Evolutionary conservation across 1,284 basidiomycete species (phyloP), one percentile per base, ranked within the genome.

Genomic region (Fomitopsis schrenkii): DNA sequence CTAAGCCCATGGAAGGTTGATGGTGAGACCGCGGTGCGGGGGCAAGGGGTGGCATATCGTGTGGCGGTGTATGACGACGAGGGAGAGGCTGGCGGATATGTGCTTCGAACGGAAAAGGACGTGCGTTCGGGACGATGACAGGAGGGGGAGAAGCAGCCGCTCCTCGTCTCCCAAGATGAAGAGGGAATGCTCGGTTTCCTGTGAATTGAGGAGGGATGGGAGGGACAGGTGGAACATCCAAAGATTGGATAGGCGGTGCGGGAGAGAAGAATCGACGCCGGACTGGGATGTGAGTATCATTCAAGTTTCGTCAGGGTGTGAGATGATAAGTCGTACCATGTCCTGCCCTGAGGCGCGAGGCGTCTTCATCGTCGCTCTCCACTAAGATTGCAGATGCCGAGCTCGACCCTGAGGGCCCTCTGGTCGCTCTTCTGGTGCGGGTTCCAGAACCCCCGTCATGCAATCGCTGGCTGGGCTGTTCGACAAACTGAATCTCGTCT

Each of bases 1-100:
- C 89, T 33, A 91, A 73, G 30, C 85, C 85, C 77, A 90, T 82
- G 3, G 75, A 63, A 28, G 86, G 86, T 12, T 78, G 73, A 64
- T 85, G 85, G 59, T 83, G 84, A 9, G 84, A 84, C 10, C 77
- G 77, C 9, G 80, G 74, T 5, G 52, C 52, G 3, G 80, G 80
- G 19, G 79, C 75, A 1, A 66, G 59, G 5, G 67, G 63, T 1
- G 74, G 66, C 40, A 62, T 38, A 54, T 62, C 59, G 22, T 60
- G 36, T 5, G 71, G 63, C n/a, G 68, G 69, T 10, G 68, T 64
- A 46, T 62, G 63, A 2, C 41, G 54, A 33, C 53, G 70, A 40
- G 53, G 62, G 30, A 64, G 64, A n/a, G 64, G 59, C 10, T 64
- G 64, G 30, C 64, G 62, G 22, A 76, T 61, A 38, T 68, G 63